These are phyloP conservation scores for Echinochloa phyllopogon DNA, from an alignment of 176 grass and related monocot genomes.

Conservation along the genomic window DNA sequence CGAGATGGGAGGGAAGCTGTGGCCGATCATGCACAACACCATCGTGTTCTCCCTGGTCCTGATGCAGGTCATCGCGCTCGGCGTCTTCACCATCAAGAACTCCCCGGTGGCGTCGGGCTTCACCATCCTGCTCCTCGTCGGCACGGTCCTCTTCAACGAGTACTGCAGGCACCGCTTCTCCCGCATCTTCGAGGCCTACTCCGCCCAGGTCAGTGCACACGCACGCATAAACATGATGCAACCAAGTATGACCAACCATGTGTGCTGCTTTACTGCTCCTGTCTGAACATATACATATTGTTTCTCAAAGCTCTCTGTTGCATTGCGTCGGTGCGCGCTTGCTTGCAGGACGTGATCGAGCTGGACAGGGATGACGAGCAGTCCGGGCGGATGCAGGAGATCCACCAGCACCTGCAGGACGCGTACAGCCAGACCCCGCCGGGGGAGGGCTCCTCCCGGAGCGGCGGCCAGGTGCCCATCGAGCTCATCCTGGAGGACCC, in stretches of 20 bases:
- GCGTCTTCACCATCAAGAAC: constrained; percentile 75
- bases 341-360: constrained; percentile 89
- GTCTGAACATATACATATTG: neutral
- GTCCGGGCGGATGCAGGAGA: constrained; percentile 77
- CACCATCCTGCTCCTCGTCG: constrained; percentile 69
- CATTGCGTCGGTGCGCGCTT: neutral
- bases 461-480: constrained; percentile 4
- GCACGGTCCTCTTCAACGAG: constrained; percentile 85
- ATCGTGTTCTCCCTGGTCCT: constrained; percentile 77
- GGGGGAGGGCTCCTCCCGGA: neutral
- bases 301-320: neutral
- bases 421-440: constrained; percentile 63
- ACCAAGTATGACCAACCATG: no score
- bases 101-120: constrained; percentile 55
- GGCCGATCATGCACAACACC: constrained; percentile 93
- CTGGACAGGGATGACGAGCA: constrained; percentile 88
- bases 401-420: constrained; percentile 76
- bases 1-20: constrained; percentile 82
- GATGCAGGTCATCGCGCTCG: constrained; percentile 79
- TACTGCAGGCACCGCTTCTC: constrained; percentile 74
- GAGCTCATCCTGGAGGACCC: constrained; percentile 41
- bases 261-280: no score
- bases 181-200: constrained; percentile 70
- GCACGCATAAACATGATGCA: no score
- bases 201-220: constrained; percentile 67